These are phyloP conservation scores for Grosmannia penicillata DNA, from an alignment of 2,329 filamentous ascomycete genomes.

Conservation along the genomic window DNA sequence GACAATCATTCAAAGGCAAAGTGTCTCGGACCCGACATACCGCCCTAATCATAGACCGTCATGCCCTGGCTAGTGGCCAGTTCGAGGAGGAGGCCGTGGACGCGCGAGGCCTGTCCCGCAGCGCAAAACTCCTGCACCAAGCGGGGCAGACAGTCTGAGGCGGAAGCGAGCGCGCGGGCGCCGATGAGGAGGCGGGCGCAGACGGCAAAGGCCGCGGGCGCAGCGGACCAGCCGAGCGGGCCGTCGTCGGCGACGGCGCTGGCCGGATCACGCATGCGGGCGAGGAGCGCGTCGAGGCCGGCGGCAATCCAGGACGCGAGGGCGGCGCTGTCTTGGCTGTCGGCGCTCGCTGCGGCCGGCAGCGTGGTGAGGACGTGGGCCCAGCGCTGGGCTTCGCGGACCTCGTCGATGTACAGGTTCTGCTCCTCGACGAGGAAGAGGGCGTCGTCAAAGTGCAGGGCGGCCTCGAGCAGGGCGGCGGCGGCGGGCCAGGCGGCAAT, in stretches of 20 bases:
- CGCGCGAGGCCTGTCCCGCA: neutral
- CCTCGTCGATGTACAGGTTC: constrained; percentile 82
- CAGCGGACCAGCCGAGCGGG: constrained; percentile 58
- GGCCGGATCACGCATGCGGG: constrained; percentile 13
- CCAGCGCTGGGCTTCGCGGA: constrained; percentile 62
- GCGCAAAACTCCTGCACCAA: constrained; percentile 5
- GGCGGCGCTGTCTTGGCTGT: constrained; percentile 6
- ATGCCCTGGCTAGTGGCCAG: constrained; percentile 7
- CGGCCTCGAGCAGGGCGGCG: constrained; percentile 24
- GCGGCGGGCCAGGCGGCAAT: constrained; percentile 15
- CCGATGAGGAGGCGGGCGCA: constrained; percentile 31
- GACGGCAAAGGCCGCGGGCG: constrained; percentile 50
- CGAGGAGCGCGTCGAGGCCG: constrained; percentile 30
- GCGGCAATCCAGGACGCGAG: constrained; percentile 31
- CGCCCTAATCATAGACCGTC: too few relatives aligned
- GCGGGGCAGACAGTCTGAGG: neutral
- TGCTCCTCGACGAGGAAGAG: constrained; percentile 85
- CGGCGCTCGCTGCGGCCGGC: constrained; percentile 7
- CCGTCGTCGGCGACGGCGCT: constrained; percentile 33
- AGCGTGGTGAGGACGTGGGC: constrained; percentile 19
- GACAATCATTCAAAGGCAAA: too few relatives aligned
- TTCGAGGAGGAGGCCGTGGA: constrained; percentile 10
- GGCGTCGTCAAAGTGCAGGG: constrained; percentile 42
- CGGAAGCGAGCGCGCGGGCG: constrained; percentile 18
- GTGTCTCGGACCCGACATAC: too few relatives aligned